Evolutionary conservation across 768 basidiomycete species (phyloP).

Genomic region (Lactarius quietus): DNA sequence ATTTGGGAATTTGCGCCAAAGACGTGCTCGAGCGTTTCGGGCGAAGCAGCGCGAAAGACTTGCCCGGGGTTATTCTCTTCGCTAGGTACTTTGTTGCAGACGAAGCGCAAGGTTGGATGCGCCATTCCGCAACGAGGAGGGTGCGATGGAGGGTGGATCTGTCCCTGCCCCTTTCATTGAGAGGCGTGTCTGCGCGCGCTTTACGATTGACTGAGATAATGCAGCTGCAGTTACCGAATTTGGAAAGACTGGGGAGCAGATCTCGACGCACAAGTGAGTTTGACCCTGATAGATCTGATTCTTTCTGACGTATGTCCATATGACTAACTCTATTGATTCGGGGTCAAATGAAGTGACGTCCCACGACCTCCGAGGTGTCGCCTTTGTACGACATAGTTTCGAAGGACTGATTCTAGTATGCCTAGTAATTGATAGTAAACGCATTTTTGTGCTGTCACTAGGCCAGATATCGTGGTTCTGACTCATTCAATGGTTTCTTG

Average conservation of each 20-base stretch:
- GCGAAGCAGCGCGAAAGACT: too few relatives aligned
- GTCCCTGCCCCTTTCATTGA: background rate
- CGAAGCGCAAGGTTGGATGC: slow-evolving; percentile 22
- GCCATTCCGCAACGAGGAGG: slow-evolving; percentile 18
- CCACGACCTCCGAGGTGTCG: slow-evolving; percentile 43
- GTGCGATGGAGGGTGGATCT: slow-evolving; percentile 22
- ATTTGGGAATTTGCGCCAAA: too few relatives aligned
- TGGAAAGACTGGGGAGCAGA: slow-evolving; percentile 40
- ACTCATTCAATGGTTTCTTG: too few relatives aligned
- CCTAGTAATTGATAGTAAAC: too few relatives aligned
- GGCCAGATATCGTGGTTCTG: too few relatives aligned
- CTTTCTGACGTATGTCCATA: background rate
- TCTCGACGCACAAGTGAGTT: slow-evolving; percentile 49
- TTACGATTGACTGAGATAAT: background rate
- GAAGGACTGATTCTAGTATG: too few relatives aligned
- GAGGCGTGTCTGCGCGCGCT: background rate
- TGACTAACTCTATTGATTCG: slow-evolving; percentile 37
- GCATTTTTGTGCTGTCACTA: too few relatives aligned
- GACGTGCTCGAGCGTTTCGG: too few relatives aligned
- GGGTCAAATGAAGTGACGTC: slow-evolving; percentile 58
- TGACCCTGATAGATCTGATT: too few relatives aligned
- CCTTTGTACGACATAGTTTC: too few relatives aligned
- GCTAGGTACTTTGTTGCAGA: slow-evolving; percentile 19
- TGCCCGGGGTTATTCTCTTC: too few relatives aligned
- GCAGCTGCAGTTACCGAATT: slow-evolving; percentile 37